These are phyloP conservation scores for Tricholoma terreum DNA, from an alignment of 768 basidiomycete genomes.

Conservation along the genomic window DNA sequence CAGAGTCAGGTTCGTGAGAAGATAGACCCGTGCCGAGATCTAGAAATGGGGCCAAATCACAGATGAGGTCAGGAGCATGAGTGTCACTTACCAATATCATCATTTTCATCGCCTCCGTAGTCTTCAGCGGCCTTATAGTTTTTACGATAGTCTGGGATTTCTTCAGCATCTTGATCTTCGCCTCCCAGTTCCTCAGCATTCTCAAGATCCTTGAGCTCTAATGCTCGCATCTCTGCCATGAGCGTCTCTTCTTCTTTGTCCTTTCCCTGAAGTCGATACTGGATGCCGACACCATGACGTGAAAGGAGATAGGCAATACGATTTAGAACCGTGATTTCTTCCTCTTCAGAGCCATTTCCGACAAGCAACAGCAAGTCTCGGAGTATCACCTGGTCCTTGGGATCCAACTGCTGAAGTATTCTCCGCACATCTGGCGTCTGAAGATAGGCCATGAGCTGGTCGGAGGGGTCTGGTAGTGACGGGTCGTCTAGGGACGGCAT, in stretches of 20 bases:
- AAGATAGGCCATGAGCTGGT: constrained; percentile 5
- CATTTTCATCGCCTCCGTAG: neutral
- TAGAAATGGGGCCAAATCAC: neutral
- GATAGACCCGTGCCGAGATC: neutral
- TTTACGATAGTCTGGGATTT: no score
- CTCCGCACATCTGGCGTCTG: neutral
- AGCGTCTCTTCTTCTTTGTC: neutral
- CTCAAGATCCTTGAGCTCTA: neutral
- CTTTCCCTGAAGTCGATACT: constrained; percentile 1
- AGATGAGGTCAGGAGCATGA: neutral
- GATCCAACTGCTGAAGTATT: neutral
- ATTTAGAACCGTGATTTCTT: constrained; percentile 1
- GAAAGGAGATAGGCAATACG: constrained; percentile 1
- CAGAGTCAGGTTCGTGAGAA: neutral
- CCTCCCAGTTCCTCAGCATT: constrained; percentile 1
- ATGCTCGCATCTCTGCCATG: constrained; percentile 2
- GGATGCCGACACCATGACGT: constrained; percentile 2
- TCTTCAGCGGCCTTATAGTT: no score
- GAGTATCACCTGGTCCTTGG: constrained; percentile 1
- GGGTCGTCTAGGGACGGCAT: constrained; percentile 3
- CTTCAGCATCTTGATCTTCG: no score
- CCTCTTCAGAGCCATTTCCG: neutral
- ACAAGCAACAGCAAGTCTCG: neutral
- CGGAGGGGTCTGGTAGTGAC: neutral
- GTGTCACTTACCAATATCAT: neutral